phyloP scores from a whole-genome alignment of 1,139 yeast genomes.

The Sugiyamaella neomexicana region DNA sequence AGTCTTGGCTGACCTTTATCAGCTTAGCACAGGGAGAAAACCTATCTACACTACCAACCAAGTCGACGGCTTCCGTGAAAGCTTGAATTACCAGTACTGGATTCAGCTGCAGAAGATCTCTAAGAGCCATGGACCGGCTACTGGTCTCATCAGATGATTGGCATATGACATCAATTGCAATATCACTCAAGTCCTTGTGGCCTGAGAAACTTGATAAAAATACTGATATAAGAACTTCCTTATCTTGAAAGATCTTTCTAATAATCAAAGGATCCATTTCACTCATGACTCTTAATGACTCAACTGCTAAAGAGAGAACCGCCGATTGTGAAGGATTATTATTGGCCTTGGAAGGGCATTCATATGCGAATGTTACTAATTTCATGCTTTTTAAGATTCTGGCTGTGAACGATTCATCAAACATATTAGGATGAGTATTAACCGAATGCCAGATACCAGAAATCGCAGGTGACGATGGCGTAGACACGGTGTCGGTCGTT shows the following conservation, averaged over 20 bases:
- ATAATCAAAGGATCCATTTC: constrained; percentile 19
- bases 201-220: constrained; percentile 21
- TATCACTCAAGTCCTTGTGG: constrained; percentile 29
- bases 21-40: constrained; percentile 78
- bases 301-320: not conserved
- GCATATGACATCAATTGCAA: constrained; percentile 69
- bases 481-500: not conserved
- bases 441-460: constrained; percentile 8
- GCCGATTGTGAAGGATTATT: not conserved
- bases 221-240: constrained; percentile 11
- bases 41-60: constrained; percentile 48
- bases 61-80: constrained; percentile 49
- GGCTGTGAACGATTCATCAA: constrained; percentile 1
- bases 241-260: constrained; percentile 3
- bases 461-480: not conserved
- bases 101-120: constrained; percentile 50
- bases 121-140: constrained; percentile 66
- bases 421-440: not conserved
- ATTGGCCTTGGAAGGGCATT: constrained; percentile 2
- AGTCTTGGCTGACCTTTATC: constrained; percentile 73
- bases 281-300: not conserved
- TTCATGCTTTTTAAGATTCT: constrained; percentile 4
- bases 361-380: constrained; percentile 6
- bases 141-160: constrained; percentile 77
- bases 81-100: constrained; percentile 50